A percentile compares a stretch with the other conserved stretches of the same genome.
phyloP scores from a whole-genome alignment of 2,329 filamentous ascomycete genomes.

The Daldinia eschscholtzii region DNA sequence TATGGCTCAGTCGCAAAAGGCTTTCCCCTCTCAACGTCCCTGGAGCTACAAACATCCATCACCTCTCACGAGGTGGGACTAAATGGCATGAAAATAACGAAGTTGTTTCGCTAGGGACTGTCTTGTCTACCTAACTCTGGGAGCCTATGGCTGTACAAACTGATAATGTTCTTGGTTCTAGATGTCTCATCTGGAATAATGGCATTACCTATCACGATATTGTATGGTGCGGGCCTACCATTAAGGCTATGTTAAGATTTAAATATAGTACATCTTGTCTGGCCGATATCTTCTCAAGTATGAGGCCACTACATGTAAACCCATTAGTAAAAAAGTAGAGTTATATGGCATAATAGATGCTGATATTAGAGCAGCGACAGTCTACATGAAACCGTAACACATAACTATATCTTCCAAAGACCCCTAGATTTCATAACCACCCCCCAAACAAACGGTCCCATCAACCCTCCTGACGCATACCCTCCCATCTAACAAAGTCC shows the following conservation, averaged over 20 bases:
- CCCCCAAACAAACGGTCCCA: background rate
- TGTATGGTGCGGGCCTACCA: background rate
- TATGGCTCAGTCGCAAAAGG: background rate
- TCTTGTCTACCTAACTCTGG: too few species aligned
- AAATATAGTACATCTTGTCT: background rate
- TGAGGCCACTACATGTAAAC: background rate
- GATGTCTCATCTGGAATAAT: background rate
- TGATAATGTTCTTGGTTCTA: background rate
- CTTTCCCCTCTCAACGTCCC: background rate
- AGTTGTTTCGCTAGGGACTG: too few species aligned
- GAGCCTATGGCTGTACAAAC: too few species aligned
- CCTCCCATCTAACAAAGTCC: background rate
- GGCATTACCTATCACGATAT: too few species aligned
- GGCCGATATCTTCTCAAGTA: background rate
- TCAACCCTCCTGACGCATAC: background rate
- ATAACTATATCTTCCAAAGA: background rate
- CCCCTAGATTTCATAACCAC: background rate
- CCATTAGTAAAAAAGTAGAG: background rate
- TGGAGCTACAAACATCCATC: too few species aligned
- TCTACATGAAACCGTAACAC: background rate
- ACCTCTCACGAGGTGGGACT: too few species aligned
- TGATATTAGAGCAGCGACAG: background rate
- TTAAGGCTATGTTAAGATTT: background rate
- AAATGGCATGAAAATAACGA: too few species aligned
- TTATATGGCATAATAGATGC: background rate